Evolutionary conservation across 495 filamentous ascomycete genomes (phyloP).

Genomic region (Trichocladium antarcticum): DNA sequence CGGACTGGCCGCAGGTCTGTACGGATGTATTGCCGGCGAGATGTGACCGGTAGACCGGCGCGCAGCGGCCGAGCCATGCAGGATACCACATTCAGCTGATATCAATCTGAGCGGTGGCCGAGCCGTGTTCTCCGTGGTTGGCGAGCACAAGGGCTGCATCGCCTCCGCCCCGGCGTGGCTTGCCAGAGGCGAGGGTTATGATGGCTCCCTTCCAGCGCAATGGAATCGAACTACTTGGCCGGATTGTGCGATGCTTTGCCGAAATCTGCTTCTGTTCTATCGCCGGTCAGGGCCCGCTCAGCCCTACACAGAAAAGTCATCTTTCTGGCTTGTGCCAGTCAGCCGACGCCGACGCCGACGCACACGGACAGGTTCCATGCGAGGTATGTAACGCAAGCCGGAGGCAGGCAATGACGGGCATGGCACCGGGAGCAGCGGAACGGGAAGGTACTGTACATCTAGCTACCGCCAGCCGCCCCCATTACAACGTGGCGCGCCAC

Average conservation of each 20-base stretch:
- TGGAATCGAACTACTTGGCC: no score
- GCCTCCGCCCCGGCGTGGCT: no score
- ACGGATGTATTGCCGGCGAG: neutral
- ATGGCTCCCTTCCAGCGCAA: no score
- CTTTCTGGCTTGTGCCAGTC: neutral
- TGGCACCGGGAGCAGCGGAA: slow-evolving; percentile 17
- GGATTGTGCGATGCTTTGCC: no score
- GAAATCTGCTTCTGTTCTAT: neutral
- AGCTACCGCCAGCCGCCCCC: slow-evolving; percentile 1
- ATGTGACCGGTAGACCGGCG: neutral
- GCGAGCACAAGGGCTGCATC: neutral
- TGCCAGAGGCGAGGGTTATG: no score
- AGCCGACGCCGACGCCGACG: neutral
- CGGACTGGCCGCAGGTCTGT: neutral
- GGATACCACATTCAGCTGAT: neutral
- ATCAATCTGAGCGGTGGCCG: neutral
- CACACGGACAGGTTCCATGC: neutral
- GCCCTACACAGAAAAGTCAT: slow-evolving; percentile 2
- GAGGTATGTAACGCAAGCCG: slow-evolving; percentile 6
- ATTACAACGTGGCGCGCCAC: slow-evolving; percentile 19
- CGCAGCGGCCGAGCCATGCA: neutral
- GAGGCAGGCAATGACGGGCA: slow-evolving; percentile 20
- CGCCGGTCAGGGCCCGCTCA: slow-evolving; percentile 5
- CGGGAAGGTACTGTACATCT: slow-evolving; percentile 15
- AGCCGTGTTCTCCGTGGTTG: slow-evolving; percentile 6